Evolutionary conservation across 23 red algal species (phyloP).

Genomic region (Agarophyton chilense): DNA sequence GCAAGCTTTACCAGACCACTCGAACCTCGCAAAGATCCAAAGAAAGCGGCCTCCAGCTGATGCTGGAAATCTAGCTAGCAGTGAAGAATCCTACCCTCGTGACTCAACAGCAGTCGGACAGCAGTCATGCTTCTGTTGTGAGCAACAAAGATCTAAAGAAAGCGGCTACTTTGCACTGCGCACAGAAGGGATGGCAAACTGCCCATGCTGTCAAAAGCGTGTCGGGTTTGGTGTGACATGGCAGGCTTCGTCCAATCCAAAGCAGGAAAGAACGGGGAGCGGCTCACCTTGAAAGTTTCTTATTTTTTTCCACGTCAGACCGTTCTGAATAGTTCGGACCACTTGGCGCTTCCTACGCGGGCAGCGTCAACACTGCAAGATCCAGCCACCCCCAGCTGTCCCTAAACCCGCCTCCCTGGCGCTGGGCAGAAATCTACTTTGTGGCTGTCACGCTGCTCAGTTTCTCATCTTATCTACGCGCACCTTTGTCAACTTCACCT

Average conservation of each 20-base stretch:
- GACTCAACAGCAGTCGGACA: too few species aligned
- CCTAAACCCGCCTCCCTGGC: background rate
- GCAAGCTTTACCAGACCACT: background rate
- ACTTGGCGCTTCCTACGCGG: slow-evolving; percentile 2
- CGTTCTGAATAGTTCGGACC: too few species aligned
- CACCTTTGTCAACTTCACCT: too few species aligned
- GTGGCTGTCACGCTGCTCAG: background rate
- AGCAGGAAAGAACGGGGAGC: background rate
- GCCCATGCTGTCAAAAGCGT: too few species aligned
- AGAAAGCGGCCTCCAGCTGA: too few species aligned
- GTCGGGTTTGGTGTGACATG: background rate
- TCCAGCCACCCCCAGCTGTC: background rate
- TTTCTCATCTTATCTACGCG: background rate
- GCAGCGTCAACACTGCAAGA: background rate
- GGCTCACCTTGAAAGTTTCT: background rate
- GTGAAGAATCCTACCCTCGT: too few species aligned
- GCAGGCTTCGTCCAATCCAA: background rate
- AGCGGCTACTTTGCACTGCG: too few species aligned
- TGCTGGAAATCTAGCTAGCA: too few species aligned
- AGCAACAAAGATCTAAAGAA: too few species aligned
- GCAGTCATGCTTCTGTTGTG: too few species aligned
- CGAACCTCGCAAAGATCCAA: background rate
- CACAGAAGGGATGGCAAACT: too few species aligned
- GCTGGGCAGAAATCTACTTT: background rate
- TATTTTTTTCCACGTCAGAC: background rate